Percentiles rank a stretch among this genome's conserved stretches.
Evolutionary conservation across 2,329 filamentous ascomycete species (phyloP).

Genomic region (Metarhizium guizhouense): DNA sequence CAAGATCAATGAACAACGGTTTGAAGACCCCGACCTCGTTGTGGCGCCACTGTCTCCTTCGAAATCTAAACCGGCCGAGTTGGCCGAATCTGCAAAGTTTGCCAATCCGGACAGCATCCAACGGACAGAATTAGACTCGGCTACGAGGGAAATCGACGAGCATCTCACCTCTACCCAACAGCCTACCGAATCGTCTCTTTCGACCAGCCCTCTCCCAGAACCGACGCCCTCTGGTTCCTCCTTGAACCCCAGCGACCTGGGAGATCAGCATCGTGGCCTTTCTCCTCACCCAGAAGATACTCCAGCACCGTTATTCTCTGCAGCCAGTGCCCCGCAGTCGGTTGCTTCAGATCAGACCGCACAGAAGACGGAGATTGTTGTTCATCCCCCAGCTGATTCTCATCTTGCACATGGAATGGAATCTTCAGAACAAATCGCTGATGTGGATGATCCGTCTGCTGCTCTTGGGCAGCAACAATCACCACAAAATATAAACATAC

Average conservation of each 20-base stretch:
- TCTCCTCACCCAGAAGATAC: slow-evolving; percentile 57
- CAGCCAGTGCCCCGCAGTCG: not conserved
- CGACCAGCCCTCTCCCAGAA: slow-evolving; percentile 8
- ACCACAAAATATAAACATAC: not conserved
- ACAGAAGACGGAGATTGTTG: not conserved
- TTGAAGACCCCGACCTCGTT: slow-evolving; percentile 47
- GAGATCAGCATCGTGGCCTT: slow-evolving; percentile 19
- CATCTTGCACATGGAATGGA: not conserved
- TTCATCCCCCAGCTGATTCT: slow-evolving; percentile 2
- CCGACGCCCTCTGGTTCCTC: slow-evolving; percentile 8
- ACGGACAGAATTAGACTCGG: not conserved
- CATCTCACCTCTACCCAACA: not conserved
- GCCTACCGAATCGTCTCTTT: not conserved
- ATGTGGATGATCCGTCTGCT: slow-evolving; percentile 2
- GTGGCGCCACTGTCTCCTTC: slow-evolving; percentile 50
- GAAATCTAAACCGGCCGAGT: slow-evolving; percentile 19
- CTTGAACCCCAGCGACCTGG: slow-evolving; percentile 6
- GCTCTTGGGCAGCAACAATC: slow-evolving; percentile 10
- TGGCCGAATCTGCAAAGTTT: not conserved
- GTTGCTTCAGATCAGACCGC: not conserved
- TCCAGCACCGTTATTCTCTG: slow-evolving; percentile 51
- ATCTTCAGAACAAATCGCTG: slow-evolving; percentile 5
- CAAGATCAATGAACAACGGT: slow-evolving; percentile 40
- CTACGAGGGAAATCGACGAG: slow-evolving; percentile 1
- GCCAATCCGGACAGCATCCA: not conserved